Percentiles rank a stretch among this genome's conserved stretches.
Conservation (phyloP, 1,139 yeast genomes). For the Saccharomyces pastorianus region DNA sequence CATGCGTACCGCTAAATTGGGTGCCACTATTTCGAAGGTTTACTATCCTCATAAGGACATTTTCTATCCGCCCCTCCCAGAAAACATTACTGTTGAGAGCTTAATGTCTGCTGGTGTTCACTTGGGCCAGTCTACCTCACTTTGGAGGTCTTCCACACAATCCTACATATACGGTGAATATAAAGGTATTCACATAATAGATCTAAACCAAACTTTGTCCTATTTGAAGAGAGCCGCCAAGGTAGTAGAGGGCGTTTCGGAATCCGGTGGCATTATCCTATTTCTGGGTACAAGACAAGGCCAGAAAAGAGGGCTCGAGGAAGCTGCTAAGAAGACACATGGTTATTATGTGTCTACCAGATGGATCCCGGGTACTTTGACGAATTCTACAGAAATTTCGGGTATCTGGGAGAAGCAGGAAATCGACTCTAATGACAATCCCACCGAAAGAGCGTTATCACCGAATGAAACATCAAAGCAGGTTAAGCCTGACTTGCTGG, state of each 20-base stretch:
- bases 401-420: constrained; percentile 51
- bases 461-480: constrained; percentile 39
- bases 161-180: constrained; percentile 83
- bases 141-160: constrained; percentile 80
- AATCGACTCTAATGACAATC: constrained; percentile 55
- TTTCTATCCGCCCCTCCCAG: constrained; percentile 45
- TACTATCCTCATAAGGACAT: constrained; percentile 66
- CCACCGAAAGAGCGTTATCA: constrained; percentile 50
- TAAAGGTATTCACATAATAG: constrained; percentile 82
- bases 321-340: constrained; percentile 67
- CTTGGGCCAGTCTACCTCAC: constrained; percentile 76
- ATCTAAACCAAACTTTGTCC: constrained; percentile 71
- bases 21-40: constrained; percentile 56
- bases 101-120: constrained; percentile 91
- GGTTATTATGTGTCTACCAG: constrained; percentile 78
- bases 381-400: constrained; percentile 74
- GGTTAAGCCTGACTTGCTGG: constrained; percentile 82
- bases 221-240: constrained; percentile 71
- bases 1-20: constrained; percentile 41
- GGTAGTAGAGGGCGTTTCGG: constrained; percentile 72
- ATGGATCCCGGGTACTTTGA: constrained; percentile 94
- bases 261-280: constrained; percentile 75
- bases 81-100: constrained; percentile 55
- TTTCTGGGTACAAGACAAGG: constrained; percentile 81
- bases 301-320: constrained; percentile 65